Conservation (phyloP, 208 protist species). For the Angomonas deanei region DNA sequence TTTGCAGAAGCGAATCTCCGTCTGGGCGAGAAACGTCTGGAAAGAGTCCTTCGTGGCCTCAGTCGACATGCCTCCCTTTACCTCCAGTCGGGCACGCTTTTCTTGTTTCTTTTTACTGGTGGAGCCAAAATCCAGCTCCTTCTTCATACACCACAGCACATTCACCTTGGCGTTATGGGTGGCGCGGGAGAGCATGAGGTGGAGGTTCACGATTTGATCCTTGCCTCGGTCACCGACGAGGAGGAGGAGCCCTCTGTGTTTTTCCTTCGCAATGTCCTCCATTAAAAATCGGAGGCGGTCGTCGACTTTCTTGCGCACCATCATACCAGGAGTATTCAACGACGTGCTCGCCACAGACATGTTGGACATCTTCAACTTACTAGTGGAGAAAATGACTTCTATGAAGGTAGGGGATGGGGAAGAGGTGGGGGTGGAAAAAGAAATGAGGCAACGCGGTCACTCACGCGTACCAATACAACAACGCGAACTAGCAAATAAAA, state of each 20-base stretch:
- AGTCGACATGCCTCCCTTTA: slow-evolving; percentile 90
- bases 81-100: slow-evolving; percentile 92
- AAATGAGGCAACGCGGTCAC: too few species aligned
- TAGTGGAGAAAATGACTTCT: slow-evolving; percentile 14
- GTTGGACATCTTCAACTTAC: not conserved
- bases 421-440: not conserved
- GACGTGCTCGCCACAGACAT: slow-evolving; percentile 43
- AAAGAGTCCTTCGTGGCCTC: slow-evolving; percentile 96
- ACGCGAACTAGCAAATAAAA: too few species aligned
- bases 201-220: slow-evolving; percentile 98
- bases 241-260: slow-evolving; percentile 96
- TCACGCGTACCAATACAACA: too few species aligned
- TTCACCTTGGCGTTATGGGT: slow-evolving; percentile 94
- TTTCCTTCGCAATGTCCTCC: slow-evolving; percentile 94
- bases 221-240: slow-evolving; percentile 97
- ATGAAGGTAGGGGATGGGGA: not conserved
- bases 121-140: slow-evolving; percentile 97
- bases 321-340: slow-evolving; percentile 15
- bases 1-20: slow-evolving; percentile 98
- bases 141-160: slow-evolving; percentile 99
- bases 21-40: slow-evolving; percentile 97
- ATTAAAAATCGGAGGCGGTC: slow-evolving; percentile 94
- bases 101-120: slow-evolving; percentile 93
- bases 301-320: slow-evolving; percentile 91
- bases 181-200: slow-evolving; percentile 98